A percentile compares a stretch with the other conserved stretches of the same genome.
Evolutionary conservation across 1,284 basidiomycete species (phyloP).

Genomic region (Ceratobasidium sp.): DNA sequence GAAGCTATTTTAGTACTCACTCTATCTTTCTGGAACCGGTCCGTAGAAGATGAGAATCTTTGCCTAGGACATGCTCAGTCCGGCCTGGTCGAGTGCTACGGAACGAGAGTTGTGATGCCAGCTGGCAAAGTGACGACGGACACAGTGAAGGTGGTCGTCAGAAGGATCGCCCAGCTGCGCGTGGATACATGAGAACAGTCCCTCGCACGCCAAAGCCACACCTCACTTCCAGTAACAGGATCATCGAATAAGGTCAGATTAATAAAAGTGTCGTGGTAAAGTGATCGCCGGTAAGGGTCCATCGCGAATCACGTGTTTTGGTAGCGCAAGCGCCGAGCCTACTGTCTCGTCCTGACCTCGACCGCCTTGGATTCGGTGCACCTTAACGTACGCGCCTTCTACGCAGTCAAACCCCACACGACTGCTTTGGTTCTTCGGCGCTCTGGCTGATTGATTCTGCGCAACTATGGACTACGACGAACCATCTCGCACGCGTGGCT

Average conservation of each 20-base stretch:
- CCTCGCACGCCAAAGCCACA: constrained; percentile 2
- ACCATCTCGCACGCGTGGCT: constrained; percentile 13
- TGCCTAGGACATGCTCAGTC: constrained; percentile 13
- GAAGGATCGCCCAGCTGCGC: neutral
- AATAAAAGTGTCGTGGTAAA: constrained; percentile 2
- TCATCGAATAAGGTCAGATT: neutral
- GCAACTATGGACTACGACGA: constrained; percentile 33
- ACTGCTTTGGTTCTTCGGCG: neutral
- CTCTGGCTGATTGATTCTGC: neutral
- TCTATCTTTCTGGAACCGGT: constrained; percentile 11
- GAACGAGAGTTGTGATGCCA: neutral
- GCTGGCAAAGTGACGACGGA: neutral
- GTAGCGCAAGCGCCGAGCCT: neutral
- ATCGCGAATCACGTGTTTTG: neutral
- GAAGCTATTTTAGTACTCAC: neutral
- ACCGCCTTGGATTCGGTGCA: neutral
- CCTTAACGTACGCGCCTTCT: neutral
- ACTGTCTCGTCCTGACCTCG: neutral
- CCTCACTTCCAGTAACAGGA: constrained; percentile 1
- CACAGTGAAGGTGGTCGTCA: neutral
- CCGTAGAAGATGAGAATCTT: neutral
- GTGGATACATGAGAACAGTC: constrained; percentile 10
- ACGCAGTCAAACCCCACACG: neutral
- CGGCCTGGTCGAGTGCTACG: neutral
- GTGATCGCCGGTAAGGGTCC: constrained; percentile 11